Conservation (phyloP, 257 asterid genomes). For the Solanum pimpinellifolium region DNA sequence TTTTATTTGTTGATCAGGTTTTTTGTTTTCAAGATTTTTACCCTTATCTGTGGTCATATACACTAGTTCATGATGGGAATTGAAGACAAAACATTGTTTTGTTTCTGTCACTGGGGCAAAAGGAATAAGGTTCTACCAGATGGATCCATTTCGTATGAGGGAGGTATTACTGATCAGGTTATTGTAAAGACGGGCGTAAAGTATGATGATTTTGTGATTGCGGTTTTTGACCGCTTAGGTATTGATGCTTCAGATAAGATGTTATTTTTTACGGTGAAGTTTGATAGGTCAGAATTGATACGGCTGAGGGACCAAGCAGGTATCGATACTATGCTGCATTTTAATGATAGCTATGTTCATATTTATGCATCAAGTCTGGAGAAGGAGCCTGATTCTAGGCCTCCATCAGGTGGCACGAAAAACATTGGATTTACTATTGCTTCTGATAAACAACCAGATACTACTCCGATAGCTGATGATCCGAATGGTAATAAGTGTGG, state of each 20-base stretch:
- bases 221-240: neutral
- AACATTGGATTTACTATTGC: neutral
- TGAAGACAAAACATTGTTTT: neutral
- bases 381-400: neutral
- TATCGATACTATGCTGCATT: neutral
- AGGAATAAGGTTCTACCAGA: neutral
- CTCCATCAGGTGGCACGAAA: neutral
- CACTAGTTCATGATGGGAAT: neutral
- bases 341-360: neutral
- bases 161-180: neutral
- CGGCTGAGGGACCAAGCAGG: neutral
- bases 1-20: neutral
- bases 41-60: neutral
- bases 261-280: neutral
- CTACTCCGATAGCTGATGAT: neutral
- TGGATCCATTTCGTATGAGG: neutral
- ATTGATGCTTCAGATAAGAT: neutral
- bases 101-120: neutral
- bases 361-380: neutral
- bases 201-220: neutral
- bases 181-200: neutral
- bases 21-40: neutral
- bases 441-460: neutral
- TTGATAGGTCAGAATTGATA: neutral
- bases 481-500: conserved; percentile 7